Percentiles rank a stretch among this genome's conserved stretches.
These are phyloP conservation scores for Alopecurus myosuroides DNA, from an alignment of 176 grass and related monocot species.

Conservation along the genomic window DNA sequence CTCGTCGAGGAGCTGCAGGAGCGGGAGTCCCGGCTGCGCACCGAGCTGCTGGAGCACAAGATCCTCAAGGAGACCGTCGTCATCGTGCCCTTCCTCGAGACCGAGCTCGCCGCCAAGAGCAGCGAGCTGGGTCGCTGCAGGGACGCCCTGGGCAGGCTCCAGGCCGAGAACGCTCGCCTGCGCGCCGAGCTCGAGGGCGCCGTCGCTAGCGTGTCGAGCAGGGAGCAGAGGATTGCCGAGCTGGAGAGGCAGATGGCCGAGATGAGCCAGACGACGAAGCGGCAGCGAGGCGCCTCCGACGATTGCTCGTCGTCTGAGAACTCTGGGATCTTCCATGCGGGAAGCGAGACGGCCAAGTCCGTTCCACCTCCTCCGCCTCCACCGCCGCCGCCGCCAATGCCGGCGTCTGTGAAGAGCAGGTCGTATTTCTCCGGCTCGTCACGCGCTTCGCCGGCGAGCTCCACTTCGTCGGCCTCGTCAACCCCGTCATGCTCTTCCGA, in stretches of 20 bases:
- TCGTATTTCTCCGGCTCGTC: slow-evolving; percentile 42
- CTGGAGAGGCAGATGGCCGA: slow-evolving; percentile 55
- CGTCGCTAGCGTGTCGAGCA: not conserved
- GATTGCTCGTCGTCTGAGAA: slow-evolving; percentile 56
- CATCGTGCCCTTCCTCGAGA: slow-evolving; percentile 86
- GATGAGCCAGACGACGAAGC: not conserved
- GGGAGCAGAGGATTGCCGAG: slow-evolving; percentile 39
- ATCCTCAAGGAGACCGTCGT: slow-evolving; percentile 87
- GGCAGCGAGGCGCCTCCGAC: slow-evolving; percentile 7
- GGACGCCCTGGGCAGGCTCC: slow-evolving; percentile 35
- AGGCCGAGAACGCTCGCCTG: slow-evolving; percentile 65
- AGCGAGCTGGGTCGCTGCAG: slow-evolving; percentile 54
- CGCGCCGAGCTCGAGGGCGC: slow-evolving; percentile 45
- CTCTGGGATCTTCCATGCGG: not conserved
- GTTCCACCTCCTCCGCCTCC: slow-evolving; percentile 37
- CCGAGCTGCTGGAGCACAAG: slow-evolving; percentile 92
- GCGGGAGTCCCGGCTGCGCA: slow-evolving; percentile 81
- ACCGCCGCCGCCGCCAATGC: slow-evolving; percentile 27
- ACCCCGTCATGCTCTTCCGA: slow-evolving; percentile 45
- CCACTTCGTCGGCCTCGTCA: slow-evolving; percentile 42
- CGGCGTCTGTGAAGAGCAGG: slow-evolving; percentile 25
- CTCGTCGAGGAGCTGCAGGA: slow-evolving; percentile 88
- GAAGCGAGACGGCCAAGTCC: not conserved
- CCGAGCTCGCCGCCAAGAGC: slow-evolving; percentile 47
- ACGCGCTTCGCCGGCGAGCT: slow-evolving; percentile 43